Percentiles rank a stretch among this genome's conserved stretches.
phyloP scores from a whole-genome alignment of 345 rosid genomes.

The Carallia pectinifolia region DNA sequence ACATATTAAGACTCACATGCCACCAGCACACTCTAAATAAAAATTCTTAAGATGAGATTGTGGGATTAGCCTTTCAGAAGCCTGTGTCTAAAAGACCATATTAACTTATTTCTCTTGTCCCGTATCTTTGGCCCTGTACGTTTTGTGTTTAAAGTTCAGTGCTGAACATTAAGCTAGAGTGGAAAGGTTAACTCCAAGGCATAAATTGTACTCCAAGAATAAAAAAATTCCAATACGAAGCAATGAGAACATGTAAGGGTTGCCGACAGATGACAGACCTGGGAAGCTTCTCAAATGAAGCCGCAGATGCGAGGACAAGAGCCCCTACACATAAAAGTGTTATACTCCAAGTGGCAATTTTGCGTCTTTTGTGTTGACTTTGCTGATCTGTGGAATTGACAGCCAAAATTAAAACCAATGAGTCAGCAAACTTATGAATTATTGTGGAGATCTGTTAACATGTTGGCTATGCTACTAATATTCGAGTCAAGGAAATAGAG shows the following conservation, averaged over 20 bases:
- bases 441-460: too few relatives aligned
- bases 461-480: too few relatives aligned
- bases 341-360: slow-evolving; percentile 62
- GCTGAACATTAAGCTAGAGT: too few relatives aligned
- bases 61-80: not conserved
- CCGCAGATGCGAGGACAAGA: slow-evolving; percentile 49
- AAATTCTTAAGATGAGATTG: not conserved
- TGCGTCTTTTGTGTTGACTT: slow-evolving; percentile 44
- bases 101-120: too few relatives aligned
- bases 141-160: too few relatives aligned
- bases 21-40: not conserved
- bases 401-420: not conserved
- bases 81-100: too few relatives aligned
- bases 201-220: not conserved
- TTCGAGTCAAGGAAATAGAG: not conserved
- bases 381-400: slow-evolving; percentile 31
- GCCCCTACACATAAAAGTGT: slow-evolving; percentile 48
- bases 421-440: too few relatives aligned
- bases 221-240: not conserved
- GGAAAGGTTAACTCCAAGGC: not conserved
- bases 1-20: not conserved
- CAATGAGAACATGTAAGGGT: not conserved
- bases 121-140: too few relatives aligned
- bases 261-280: slow-evolving; percentile 31
- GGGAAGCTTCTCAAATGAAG: slow-evolving; percentile 50